These are phyloP conservation scores for Tritrichomonas musculus DNA, from an alignment of 208 protist genomes.

Conservation along the genomic window DNA sequence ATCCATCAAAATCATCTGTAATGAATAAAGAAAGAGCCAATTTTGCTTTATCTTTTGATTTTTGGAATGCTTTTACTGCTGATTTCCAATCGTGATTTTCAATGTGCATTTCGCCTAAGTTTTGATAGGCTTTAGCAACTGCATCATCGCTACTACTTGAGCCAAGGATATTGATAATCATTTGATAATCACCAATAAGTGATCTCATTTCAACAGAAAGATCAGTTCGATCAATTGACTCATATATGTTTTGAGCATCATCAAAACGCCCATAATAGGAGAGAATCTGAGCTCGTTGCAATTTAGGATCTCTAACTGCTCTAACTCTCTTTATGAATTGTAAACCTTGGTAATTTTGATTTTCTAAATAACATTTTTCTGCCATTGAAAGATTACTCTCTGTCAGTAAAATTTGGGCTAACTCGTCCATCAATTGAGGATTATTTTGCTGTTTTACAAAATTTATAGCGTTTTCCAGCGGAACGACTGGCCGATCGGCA, in stretches of 20 bases:
- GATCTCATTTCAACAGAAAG: background rate
- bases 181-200: background rate
- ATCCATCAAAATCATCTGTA: background rate
- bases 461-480: background rate
- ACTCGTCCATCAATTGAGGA: constrained; percentile 72
- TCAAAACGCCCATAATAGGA: constrained; percentile 84
- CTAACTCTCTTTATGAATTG: constrained; percentile 59
- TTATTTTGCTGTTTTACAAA: constrained; percentile 43
- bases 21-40: background rate
- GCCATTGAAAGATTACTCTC: constrained; percentile 55
- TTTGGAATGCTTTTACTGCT: background rate
- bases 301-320: constrained; percentile 61
- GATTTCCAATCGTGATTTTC: background rate
- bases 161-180: background rate
- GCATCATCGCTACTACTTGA: background rate
- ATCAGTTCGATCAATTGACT: background rate
- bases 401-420: constrained; percentile 76
- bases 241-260: constrained; percentile 82
- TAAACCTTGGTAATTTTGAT: constrained; percentile 81
- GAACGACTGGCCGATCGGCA: background rate
- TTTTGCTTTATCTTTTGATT: background rate
- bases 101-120: background rate
- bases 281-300: constrained; percentile 85
- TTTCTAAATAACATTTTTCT: constrained; percentile 74
- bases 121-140: background rate